phyloP scores from a whole-genome alignment of 345 rosid genomes.

The Citropsis articulata region DNA sequence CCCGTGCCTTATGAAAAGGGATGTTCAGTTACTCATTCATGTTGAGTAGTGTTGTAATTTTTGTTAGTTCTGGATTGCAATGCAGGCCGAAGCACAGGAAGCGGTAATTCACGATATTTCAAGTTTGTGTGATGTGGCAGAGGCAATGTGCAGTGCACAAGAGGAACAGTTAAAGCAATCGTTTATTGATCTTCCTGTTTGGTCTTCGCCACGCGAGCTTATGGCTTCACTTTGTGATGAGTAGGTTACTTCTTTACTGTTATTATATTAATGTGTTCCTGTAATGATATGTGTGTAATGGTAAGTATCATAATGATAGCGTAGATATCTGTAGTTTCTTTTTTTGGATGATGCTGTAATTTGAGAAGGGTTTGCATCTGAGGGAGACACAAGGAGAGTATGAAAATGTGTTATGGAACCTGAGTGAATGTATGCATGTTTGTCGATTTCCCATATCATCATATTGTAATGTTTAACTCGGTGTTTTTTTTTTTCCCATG shows the following conservation, averaged over 20 bases:
- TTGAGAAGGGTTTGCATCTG: not conserved
- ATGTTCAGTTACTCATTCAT: not conserved
- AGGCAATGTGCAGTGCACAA: slow-evolving; percentile 49
- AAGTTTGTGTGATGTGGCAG: slow-evolving; percentile 62
- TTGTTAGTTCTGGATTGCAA: slow-evolving; percentile 30
- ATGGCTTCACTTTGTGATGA: slow-evolving; percentile 65
- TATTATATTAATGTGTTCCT: not conserved
- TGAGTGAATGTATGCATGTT: not conserved
- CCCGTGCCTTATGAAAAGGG: not conserved
- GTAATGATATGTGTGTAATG: not conserved
- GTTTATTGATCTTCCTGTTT: slow-evolving; percentile 56
- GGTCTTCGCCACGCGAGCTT: slow-evolving; percentile 68
- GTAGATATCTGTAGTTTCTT: not conserved
- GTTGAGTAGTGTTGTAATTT: not conserved
- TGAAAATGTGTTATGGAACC: not conserved
- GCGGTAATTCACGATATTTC: slow-evolving; percentile 45
- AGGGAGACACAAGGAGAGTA: not conserved
- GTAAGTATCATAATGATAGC: not conserved
- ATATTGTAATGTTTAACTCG: not conserved
- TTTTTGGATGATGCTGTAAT: not conserved
- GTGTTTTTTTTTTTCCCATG: not conserved
- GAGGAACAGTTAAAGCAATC: slow-evolving; percentile 43
- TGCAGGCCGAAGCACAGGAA: slow-evolving; percentile 71
- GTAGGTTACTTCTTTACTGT: slow-evolving; percentile 22
- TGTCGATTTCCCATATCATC: not conserved